Evolutionary conservation across 1,139 yeast genomes (phyloP).

Genomic region (Geotrichum armillariae): DNA sequence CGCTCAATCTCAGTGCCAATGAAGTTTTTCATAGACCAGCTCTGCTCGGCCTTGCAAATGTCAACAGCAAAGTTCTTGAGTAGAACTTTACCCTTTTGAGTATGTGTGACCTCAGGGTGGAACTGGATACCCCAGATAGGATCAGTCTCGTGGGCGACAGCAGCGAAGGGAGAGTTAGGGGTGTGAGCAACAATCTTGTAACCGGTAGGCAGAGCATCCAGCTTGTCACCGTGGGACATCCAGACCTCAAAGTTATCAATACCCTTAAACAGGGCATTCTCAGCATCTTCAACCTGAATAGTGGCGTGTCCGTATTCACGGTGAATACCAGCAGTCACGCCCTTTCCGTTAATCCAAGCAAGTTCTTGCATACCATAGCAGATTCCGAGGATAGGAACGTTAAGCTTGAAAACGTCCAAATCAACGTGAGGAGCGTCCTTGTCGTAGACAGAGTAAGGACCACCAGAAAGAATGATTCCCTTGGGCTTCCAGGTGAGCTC

Average conservation of each 20-base stretch:
- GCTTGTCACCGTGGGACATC: constrained; percentile 99
- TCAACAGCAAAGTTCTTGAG: constrained; percentile 90
- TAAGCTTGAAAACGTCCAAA: constrained; percentile 83
- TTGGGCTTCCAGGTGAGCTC: constrained; percentile 94
- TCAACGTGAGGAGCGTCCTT: constrained; percentile 97
- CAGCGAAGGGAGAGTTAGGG: constrained; percentile 93
- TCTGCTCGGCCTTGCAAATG: constrained; percentile 81
- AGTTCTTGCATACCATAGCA: constrained; percentile 99
- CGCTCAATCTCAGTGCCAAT: constrained; percentile 94
- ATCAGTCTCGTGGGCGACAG: constrained; percentile 74
- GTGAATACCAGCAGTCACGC: constrained; percentile 95
- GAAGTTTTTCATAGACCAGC: constrained; percentile 98
- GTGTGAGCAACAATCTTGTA: constrained; percentile 89
- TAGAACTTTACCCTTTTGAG: constrained; percentile 83
- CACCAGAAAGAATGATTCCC: constrained; percentile 95
- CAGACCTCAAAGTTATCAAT: constrained; percentile 94
- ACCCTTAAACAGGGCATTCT: constrained; percentile 76
- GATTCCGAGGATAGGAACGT: constrained; percentile 94
- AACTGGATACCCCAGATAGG: constrained; percentile 92
- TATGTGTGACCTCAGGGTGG: constrained; percentile 99
- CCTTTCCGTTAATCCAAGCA: constrained; percentile 97
- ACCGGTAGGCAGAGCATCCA: constrained; percentile 85
- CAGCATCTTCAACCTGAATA: constrained; percentile 66
- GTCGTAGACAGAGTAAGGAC: constrained; percentile 97
- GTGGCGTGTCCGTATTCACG: constrained; percentile 98